Conservation (phyloP, 1,284 basidiomycete genomes). For the Naganishia sp. region DNA sequence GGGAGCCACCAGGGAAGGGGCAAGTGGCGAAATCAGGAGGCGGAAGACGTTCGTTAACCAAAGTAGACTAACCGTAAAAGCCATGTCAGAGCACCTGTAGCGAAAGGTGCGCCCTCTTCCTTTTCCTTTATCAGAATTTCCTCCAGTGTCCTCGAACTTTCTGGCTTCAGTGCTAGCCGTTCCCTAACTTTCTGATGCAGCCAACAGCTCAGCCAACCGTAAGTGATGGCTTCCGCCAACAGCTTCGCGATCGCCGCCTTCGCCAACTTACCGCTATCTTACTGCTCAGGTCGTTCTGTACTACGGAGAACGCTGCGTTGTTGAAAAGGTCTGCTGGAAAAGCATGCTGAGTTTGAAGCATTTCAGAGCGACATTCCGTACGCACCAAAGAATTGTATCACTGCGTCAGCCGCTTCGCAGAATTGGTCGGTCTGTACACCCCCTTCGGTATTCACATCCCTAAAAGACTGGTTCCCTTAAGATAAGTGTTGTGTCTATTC, state of each 20-base stretch:
- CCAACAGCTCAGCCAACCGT: neutral
- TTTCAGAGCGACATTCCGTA: slow-evolving; percentile 16
- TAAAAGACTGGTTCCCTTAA: slow-evolving; percentile 66
- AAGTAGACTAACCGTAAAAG: slow-evolving; percentile 34
- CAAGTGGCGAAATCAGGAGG: neutral
- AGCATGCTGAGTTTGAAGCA: neutral
- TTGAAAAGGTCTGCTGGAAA: slow-evolving; percentile 37
- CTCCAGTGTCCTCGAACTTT: slow-evolving; percentile 72
- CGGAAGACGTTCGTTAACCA: neutral
- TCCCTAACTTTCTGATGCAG: slow-evolving; percentile 72
- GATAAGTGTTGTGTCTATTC: neutral
- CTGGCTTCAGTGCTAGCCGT: slow-evolving; percentile 67
- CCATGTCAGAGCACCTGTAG: slow-evolving; percentile 37
- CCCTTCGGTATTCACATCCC: slow-evolving; percentile 76
- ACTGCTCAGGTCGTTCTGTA: slow-evolving; percentile 36
- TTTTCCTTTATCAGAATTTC: slow-evolving; percentile 73
- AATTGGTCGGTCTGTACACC: slow-evolving; percentile 83
- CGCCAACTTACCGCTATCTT: slow-evolving; percentile 34
- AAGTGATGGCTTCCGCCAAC: neutral
- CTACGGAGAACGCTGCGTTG: slow-evolving; percentile 37
- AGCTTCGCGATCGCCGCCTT: neutral
- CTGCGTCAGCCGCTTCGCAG: slow-evolving; percentile 78
- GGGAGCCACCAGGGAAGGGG: neutral
- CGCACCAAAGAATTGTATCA: slow-evolving; percentile 83
- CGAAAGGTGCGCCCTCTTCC: slow-evolving; percentile 30